phyloP scores from a whole-genome alignment of 2,329 filamentous ascomycete species.

The Rhynchosporium agropyri region DNA sequence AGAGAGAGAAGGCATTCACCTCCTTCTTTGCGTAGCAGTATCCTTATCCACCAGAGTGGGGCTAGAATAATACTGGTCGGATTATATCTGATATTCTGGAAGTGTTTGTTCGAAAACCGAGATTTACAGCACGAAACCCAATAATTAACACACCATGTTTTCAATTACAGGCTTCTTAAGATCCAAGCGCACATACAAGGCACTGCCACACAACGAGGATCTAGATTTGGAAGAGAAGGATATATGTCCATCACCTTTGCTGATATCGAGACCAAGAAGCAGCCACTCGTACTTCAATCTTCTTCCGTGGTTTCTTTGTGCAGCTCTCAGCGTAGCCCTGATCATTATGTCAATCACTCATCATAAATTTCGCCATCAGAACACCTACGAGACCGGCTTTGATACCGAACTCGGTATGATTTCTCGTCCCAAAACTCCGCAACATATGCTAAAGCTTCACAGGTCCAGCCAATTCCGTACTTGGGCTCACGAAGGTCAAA shows the following conservation, averaged over 20 bases:
- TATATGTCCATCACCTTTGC: constrained; percentile 6
- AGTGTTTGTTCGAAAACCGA: neutral
- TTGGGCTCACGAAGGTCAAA: constrained; percentile 18
- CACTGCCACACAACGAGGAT: constrained; percentile 10
- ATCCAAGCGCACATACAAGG: neutral
- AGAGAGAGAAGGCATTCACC: neutral
- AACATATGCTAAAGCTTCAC: neutral
- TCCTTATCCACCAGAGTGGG: neutral
- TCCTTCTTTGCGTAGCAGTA: neutral
- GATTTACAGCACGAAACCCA: neutral
- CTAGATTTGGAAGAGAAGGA: constrained; percentile 11
- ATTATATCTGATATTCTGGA: neutral
- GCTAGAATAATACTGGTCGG: neutral
- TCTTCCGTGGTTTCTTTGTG: constrained; percentile 11
- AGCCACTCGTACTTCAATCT: neutral
- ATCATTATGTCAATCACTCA: constrained; percentile 2
- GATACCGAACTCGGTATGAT: constrained; percentile 13
- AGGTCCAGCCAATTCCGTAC: constrained; percentile 10
- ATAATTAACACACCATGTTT: neutral
- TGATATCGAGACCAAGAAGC: constrained; percentile 1
- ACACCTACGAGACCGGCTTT: constrained; percentile 15
- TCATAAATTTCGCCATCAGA: neutral
- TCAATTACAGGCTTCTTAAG: constrained; percentile 8
- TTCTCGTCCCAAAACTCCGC: neutral
- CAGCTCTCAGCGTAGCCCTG: constrained; percentile 5